These are phyloP conservation scores for Hygrocybe punicea DNA, from an alignment of 768 basidiomycete genomes.

Conservation along the genomic window DNA sequence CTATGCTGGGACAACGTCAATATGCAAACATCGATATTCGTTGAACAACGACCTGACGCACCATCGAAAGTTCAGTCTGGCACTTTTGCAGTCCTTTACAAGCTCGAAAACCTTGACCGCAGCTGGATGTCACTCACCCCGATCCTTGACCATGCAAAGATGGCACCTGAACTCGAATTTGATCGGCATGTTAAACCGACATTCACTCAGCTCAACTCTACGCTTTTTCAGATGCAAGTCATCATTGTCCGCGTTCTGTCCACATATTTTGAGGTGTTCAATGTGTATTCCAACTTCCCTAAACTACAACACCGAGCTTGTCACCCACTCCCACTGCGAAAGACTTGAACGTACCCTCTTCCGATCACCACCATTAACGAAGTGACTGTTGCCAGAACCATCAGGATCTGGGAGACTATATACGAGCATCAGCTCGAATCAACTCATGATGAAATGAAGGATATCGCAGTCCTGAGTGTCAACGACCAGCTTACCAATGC, in stretches of 20 bases:
- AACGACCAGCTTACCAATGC: slow-evolving; percentile 33
- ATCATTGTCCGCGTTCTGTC: slow-evolving; percentile 6
- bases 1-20: slow-evolving; percentile 26
- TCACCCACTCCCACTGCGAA: slow-evolving; percentile 18
- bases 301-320: slow-evolving; percentile 16
- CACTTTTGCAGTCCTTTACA: slow-evolving; percentile 32
- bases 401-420: slow-evolving; percentile 25
- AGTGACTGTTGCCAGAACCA: slow-evolving; percentile 26
- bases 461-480: slow-evolving; percentile 21
- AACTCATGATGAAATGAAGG: slow-evolving; percentile 7
- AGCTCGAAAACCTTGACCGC: slow-evolving; percentile 17
- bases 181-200: slow-evolving; percentile 13
- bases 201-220: background rate
- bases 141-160: slow-evolving; percentile 13
- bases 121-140: slow-evolving; percentile 20
- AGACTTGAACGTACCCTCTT: slow-evolving; percentile 24
- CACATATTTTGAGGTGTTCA: slow-evolving; percentile 3
- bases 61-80: slow-evolving; percentile 37
- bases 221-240: slow-evolving; percentile 3
- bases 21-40: slow-evolving; percentile 26
- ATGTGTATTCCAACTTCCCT: background rate
- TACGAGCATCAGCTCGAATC: slow-evolving; percentile 23
- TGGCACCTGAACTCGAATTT: slow-evolving; percentile 10
- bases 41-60: slow-evolving; percentile 26
- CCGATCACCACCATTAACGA: slow-evolving; percentile 30